phyloP scores from a whole-genome alignment of 495 filamentous ascomycete genomes.

The Aspergillus sclerotioniger region DNA sequence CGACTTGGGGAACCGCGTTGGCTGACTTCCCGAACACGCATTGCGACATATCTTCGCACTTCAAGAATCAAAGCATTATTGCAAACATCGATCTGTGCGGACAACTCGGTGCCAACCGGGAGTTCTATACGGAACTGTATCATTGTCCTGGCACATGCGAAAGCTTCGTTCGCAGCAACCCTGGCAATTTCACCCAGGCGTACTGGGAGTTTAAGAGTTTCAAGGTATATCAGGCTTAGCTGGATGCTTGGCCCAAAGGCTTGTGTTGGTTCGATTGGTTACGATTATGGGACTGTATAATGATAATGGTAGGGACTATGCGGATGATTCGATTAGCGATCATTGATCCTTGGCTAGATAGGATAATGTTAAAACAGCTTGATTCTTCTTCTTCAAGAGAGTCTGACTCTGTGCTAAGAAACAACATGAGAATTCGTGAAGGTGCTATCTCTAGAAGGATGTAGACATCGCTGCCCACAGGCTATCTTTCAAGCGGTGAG shows the following conservation, averaged over 20 bases:
- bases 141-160: conserved; percentile 43
- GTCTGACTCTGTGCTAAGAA: too few relatives aligned
- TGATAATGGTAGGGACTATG: not conserved
- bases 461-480: too few relatives aligned
- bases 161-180: conserved; percentile 41
- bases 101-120: conserved; percentile 29
- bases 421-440: too few relatives aligned
- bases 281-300: not conserved
- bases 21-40: conserved; percentile 53
- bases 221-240: conserved; percentile 38
- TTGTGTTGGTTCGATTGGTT: not conserved
- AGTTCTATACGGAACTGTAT: conserved; percentile 39
- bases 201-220: conserved; percentile 54
- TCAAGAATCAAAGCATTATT: conserved; percentile 52
- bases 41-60: conserved; percentile 47
- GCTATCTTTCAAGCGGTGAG: too few relatives aligned
- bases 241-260: not conserved
- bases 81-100: conserved; percentile 54
- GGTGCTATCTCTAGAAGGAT: too few relatives aligned
- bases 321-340: not conserved
- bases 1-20: conserved; percentile 43
- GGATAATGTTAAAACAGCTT: too few relatives aligned
- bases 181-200: conserved; percentile 38
- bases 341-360: too few relatives aligned
- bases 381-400: too few relatives aligned